Base-by-base conservation (phyloP, 805 yeast genomes). In the Metschnikowia vanudenii region DNA sequence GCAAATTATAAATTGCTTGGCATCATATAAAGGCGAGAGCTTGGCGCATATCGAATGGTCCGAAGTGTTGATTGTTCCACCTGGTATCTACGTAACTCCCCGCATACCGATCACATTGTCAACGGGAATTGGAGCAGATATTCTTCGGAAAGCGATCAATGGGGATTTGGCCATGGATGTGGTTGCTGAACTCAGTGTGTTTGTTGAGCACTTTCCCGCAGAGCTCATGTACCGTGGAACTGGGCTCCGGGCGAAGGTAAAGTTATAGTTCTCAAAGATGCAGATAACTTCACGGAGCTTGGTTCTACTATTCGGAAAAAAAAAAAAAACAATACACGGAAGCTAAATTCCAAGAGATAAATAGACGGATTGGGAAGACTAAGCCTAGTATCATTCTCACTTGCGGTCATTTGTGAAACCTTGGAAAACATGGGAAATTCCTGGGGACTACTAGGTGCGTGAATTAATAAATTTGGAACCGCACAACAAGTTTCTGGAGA, bases 41-140 rank as follows among this genome's bases (percentile, higher is more conserved):
- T 58, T 81, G 39, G 85, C 82, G 1, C 69, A 68, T 43, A 57
- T 80, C 28, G 63, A 67, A 19, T 60, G 62, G 7, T 68, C 68
- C n/a, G 74, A 74, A 46, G 38, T 57, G n/a, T 45, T 81, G 35
- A 52, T 64, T 10, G 59, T 80, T 1, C 76, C 80, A 1, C 82
- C 85, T 0, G 86, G 86, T 1, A 43, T 75, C 7, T 73, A 71
- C 57, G 71, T 63, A 9, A 74, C 82, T 3, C 78, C 77, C 6
- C 61, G 76, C 37, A 67, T 80, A 3, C 80, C 85, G 0, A 68
- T 82, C 14, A 68, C 67, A 24, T 67, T 75, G 39, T 68, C 72
- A 3, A 63, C 64, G 2, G 79, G 80, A 0, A 61, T 75, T 7
- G 80, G 78, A 1, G 73, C 74, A 41, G 80, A 77, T 32, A 64